A percentile compares a stretch with the other conserved stretches of the same genome.
Conservation (phyloP, 805 yeast genomes). For the Vanderwaltozyma tropicalis region DNA sequence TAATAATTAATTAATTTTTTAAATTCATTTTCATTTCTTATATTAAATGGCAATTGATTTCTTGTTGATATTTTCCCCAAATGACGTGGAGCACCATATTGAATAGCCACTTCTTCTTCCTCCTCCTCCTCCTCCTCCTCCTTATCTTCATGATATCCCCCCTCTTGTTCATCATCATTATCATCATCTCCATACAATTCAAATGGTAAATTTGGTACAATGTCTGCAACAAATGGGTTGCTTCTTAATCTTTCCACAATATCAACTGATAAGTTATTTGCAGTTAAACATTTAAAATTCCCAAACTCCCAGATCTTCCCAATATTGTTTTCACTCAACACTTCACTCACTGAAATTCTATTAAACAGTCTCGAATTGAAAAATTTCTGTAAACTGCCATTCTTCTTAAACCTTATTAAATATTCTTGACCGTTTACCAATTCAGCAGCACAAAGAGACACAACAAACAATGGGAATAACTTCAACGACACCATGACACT, state of each 20-base stretch:
- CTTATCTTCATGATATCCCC: constrained; percentile 21
- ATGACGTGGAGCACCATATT: constrained; percentile 49
- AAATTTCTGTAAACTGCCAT: neutral
- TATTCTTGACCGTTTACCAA: neutral
- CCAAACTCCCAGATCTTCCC: constrained; percentile 54
- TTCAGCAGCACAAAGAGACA: neutral
- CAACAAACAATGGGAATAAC: no score
- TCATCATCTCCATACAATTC: constrained; percentile 29
- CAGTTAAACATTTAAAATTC: constrained; percentile 54
- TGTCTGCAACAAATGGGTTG: constrained; percentile 56
- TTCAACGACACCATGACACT: no score
- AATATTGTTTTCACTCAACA: constrained; percentile 34
- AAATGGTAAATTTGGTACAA: constrained; percentile 57
- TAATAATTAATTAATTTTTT: constrained; percentile 32
- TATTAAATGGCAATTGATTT: constrained; percentile 23
- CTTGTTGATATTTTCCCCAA: constrained; percentile 51
- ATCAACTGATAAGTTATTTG: neutral
- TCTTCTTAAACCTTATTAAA: neutral
- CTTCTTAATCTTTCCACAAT: constrained; percentile 36
- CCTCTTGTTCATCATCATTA: constrained; percentile 22
- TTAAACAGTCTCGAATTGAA: neutral
- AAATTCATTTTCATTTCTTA: constrained; percentile 8
- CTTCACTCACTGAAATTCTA: constrained; percentile 28
- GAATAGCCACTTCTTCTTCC: constrained; percentile 11
- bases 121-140: neutral